Evolutionary conservation across 2,329 filamentous ascomycete species (phyloP), one percentile per base, ranked within the genome.

Genomic region (Xylariaceae sp.): DNA sequence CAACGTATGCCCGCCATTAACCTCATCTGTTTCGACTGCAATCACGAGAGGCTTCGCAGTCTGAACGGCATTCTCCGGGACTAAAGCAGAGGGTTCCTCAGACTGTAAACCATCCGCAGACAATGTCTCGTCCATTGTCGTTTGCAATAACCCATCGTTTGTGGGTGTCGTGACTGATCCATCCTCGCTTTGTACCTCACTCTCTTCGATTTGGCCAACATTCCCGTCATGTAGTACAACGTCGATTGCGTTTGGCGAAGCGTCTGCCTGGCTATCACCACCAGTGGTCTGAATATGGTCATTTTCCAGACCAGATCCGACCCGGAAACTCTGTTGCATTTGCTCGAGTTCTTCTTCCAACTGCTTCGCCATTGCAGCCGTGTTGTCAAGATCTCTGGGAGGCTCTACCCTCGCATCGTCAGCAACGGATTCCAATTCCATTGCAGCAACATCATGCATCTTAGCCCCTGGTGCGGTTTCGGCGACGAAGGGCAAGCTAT

Each of bases 401-500:
- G 57, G 58, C 38, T 57, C 58, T 42, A 45, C 52, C 22, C 51
- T 57, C 46, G 51, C 51, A 44, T 59, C 56, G 2, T 61, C 55
- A 14, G 49, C 45, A 44, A 48, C 48, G 10, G 42, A 50, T 39
- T 55, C 53, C n/a, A 51, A 49, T 14, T 52, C 46, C 49, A 55
- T 35, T 48, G 52, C 55, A 36, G 52, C 39, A 19, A 52, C 53
- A 17, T 52, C 44, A 45, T 48, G 42, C 44, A 44, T 40, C 36
- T 53, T 56, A 41, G 47, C 44, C 65, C 65, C 63, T 22, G 38
- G 54, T n/a, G 47, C 55, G 39, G 56, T 53, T 32, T 47, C 48
- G 39, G 48, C 45, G 18, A 50, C 49, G 40, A 55, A 59, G 18
- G 64, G 60, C 17, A 65, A 60, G 22, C 68, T 66, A 50, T 64